Evolutionary conservation across 495 filamentous ascomycete genomes (phyloP), one percentile per base, ranked within the genome.

Genomic region (Penicillium ochrochloron): DNA sequence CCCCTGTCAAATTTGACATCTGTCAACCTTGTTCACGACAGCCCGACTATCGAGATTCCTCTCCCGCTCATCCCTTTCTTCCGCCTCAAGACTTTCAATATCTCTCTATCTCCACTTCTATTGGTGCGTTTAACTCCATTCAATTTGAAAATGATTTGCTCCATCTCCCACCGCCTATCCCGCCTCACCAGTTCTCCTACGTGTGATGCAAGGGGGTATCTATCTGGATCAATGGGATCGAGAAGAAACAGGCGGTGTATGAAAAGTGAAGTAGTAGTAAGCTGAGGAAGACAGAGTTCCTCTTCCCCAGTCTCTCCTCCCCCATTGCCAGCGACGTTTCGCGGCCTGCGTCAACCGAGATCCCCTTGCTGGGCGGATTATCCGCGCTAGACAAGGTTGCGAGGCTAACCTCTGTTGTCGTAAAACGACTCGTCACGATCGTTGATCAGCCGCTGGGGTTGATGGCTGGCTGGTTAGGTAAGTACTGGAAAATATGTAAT

Each of bases 1-100:
- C 29, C 59, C 64, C 59, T 61, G 63, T 65, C 64, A 46, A 29
- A 11, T 44, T 39, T 63, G 64, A 63, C 64, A 66, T 60, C 60
- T 66, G 64, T 66, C 64, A 66, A 59, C 60, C 63, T 56, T 56
- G 60, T 62, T 62, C 60, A 51, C 31, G 31, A 41, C 37, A 15
- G 19, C 31, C 25, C 17, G 33, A 37, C 31, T 23, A 35, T 56
- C 33, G 53, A 52, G 48, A 31, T 27, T 27, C 5, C 12, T 48
- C 44, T n/a, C 44, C 44, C 37, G 5, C 15, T 14, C 25, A 27
- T n/a, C 48, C 48, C 48, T 52, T 52, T n/a, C 48, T 48, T 48
- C 44, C 44, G 21, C 44, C 19, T 21, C n/a, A 7, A 44, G 19
- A 2, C 23, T 10, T 8, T 11, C 10, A 12, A n/a, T 14, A 23